Base-by-base conservation (phyloP, 108 stramenopile genomes). In the Skeletonema potamos region DNA sequence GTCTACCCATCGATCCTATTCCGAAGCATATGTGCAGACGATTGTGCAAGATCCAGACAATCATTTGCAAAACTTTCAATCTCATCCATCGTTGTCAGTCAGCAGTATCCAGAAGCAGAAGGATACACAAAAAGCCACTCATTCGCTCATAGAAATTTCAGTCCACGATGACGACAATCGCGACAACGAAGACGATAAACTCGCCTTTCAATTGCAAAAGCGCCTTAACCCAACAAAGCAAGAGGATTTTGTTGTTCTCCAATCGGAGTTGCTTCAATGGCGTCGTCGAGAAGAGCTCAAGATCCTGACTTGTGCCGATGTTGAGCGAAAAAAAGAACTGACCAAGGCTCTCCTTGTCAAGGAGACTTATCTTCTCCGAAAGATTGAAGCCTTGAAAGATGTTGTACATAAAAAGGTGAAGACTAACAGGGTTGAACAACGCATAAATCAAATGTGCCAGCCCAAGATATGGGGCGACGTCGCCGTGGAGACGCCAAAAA, bases 181-280 rank as follows among this genome's bases (percentile, higher is more conserved):
- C 0, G 8, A 9, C 1, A 37, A 62, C 4, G 69, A 66, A 11
- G 58, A 61, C 15, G 20, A 39, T 6, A 8, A 27, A 4, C 28
- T 48, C 15, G 17, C 51, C 48, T 24, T 57, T 48, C 29, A 70
- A 54, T 33, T 77, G 17, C 76, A 66, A 28, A 18, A 64, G 56
- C 68, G 76, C 11, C 58, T 70, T 6, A 58, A 77, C 18, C 76
- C 76, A 32, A 70, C 54, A 41, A 39, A 13, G 29, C 69, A 68
- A 27, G 58, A 70, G 34, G 76, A 77, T 51, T 77, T 77, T 39
- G 69, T 20, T 58, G 55, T 32, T 30, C 63, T 77, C 17, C 63
- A 70, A 54, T 27, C 57, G 15, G 76, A 77, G 44, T 34, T 77
- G 46, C 13, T 77, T 3, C 58, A 64, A 66, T 77, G 76, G 76